Evolutionary conservation across 2,329 filamentous ascomycete genomes (phyloP).

Genomic region (Alternaria sp.): DNA sequence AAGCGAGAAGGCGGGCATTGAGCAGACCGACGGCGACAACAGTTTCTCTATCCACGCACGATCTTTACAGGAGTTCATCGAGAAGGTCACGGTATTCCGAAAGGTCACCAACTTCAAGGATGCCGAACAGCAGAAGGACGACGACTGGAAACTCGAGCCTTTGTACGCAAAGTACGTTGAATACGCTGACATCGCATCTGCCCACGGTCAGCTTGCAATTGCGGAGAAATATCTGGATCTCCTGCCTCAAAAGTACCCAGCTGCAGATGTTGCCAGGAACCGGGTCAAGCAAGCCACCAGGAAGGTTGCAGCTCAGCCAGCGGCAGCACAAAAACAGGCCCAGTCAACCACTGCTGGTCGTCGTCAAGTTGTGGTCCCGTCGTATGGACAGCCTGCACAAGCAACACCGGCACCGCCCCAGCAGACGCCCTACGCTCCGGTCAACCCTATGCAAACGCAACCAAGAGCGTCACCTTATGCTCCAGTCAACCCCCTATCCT

Average conservation of each 20-base stretch:
- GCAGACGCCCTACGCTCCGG: conserved; percentile 31
- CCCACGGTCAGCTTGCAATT: conserved; percentile 83
- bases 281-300: conserved; percentile 84
- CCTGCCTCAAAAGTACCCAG: conserved; percentile 80
- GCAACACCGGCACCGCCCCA: conserved; percentile 22
- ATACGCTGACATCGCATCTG: conserved; percentile 92
- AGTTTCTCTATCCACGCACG: conserved; percentile 91
- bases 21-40: conserved; percentile 73
- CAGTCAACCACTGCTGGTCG: conserved; percentile 46
- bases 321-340: conserved; percentile 50
- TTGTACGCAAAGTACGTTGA: conserved; percentile 96
- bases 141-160: conserved; percentile 85
- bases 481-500: conserved; percentile 37
- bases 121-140: conserved; percentile 70
- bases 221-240: conserved; percentile 93
- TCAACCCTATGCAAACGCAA: conserved; percentile 37
- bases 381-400: conserved; percentile 33
- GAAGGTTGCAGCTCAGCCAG: conserved; percentile 58
- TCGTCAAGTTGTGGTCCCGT: conserved; percentile 46
- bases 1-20: conserved; percentile 75
- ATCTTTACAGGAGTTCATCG: conserved; percentile 89
- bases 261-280: conserved; percentile 84
- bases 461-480: conserved; percentile 33
- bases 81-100: conserved; percentile 97
- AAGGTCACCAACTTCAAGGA: conserved; percentile 92